Percentiles rank a stretch among this genome's conserved stretches.
Evolutionary conservation across 139 green algal species (phyloP).

Genomic region (Chlorella vulgaris): DNA sequence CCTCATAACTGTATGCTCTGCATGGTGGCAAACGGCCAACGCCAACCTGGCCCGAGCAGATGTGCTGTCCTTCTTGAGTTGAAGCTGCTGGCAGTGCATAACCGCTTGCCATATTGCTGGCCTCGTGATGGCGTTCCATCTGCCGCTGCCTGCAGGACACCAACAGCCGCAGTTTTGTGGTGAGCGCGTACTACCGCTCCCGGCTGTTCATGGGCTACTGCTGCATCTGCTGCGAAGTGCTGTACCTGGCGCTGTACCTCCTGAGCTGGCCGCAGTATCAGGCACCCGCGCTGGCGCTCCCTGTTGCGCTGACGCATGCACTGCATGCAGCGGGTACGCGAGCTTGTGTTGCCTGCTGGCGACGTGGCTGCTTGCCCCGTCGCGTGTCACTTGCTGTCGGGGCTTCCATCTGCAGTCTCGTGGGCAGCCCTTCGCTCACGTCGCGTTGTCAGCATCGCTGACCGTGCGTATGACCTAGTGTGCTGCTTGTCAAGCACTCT

Average conservation of each 20-base stretch:
- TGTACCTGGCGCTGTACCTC: constrained; percentile 48
- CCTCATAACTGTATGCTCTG: not conserved
- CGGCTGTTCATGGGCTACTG: constrained; percentile 97
- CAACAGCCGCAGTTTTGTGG: constrained; percentile 65
- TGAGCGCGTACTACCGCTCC: constrained; percentile 89
- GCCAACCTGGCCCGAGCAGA: not conserved
- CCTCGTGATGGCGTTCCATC: not conserved
- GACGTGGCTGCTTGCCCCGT: not conserved
- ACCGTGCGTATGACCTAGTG: not conserved
- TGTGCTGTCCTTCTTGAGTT: not conserved
- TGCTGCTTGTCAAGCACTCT: not conserved
- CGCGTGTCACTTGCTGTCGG: not conserved
- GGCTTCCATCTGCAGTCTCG: not conserved
- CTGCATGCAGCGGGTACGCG: not conserved
- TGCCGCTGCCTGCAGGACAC: constrained; percentile 64
- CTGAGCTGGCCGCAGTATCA: constrained; percentile 40
- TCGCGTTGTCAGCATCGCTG: not conserved
- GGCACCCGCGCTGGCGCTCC: constrained; percentile 24
- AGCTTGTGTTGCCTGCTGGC: not conserved
- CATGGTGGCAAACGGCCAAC: not conserved
- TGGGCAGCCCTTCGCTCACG: not conserved
- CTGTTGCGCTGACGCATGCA: constrained; percentile 9
- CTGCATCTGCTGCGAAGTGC: constrained; percentile 87
- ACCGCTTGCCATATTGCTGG: not conserved
- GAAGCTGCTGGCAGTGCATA: too few species aligned